These are phyloP conservation scores for Tricharina praecox DNA, from an alignment of 495 filamentous ascomycete species.

Conservation along the genomic window DNA sequence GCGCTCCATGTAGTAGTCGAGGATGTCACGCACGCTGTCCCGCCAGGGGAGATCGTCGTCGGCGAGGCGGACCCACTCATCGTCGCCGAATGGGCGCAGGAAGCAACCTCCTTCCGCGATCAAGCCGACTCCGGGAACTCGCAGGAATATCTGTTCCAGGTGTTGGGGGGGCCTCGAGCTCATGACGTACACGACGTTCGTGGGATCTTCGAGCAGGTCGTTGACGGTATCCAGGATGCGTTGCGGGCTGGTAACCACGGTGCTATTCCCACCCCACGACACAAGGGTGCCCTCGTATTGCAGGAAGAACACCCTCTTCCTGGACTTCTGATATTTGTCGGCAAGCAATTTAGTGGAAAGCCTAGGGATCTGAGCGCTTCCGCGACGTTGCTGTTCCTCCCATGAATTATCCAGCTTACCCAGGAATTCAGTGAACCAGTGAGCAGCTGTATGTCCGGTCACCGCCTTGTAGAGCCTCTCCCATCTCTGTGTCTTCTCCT, in stretches of 20 bases:
- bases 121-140: conserved; percentile 59
- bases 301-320: conserved; percentile 63
- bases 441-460: conserved; percentile 58
- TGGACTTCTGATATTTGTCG: conserved; percentile 44
- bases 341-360: conserved; percentile 47
- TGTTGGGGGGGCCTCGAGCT: conserved; percentile 70
- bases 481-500: conserved; percentile 61
- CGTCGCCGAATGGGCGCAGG: conserved; percentile 48
- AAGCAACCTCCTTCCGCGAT: conserved; percentile 92
- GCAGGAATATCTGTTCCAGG: conserved; percentile 65
- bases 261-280: conserved; percentile 61
- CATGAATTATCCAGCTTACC: conserved; percentile 52
- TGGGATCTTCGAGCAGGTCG: conserved; percentile 56
- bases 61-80: conserved; percentile 55
- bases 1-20: conserved; percentile 75
- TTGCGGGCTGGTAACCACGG: conserved; percentile 68
- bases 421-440: conserved; percentile 63
- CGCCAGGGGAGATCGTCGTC: conserved; percentile 67
- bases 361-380: conserved; percentile 68
- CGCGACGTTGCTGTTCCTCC: conserved; percentile 64
- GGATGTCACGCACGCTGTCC: conserved; percentile 51
- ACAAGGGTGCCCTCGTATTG: conserved; percentile 88
- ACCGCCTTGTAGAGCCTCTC: conserved; percentile 54
- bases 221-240: conserved; percentile 63
- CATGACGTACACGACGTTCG: conserved; percentile 87